These are phyloP conservation scores for Eutypa lata DNA, from an alignment of 2,329 filamentous ascomycete genomes.

Conservation along the genomic window DNA sequence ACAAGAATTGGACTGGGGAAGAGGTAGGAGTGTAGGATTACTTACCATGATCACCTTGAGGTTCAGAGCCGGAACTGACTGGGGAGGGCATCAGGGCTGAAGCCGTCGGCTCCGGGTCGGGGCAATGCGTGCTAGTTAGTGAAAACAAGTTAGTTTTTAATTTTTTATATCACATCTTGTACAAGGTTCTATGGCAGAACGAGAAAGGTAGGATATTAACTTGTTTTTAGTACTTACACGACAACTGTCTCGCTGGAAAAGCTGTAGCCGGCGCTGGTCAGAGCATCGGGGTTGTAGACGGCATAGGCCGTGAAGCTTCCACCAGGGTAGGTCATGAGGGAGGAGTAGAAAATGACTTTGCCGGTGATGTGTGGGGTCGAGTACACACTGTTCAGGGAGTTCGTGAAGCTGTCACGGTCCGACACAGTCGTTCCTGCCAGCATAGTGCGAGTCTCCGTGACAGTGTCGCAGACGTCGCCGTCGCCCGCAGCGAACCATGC, in stretches of 20 bases:
- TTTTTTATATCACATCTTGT: too few species aligned
- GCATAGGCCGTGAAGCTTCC: conserved; percentile 18
- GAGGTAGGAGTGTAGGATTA: background rate
- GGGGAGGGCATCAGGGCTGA: conserved; percentile 7
- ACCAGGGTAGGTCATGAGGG: conserved; percentile 6
- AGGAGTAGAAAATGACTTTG: conserved; percentile 15
- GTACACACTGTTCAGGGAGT: conserved; percentile 17
- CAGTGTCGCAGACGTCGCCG: background rate
- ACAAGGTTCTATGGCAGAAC: too few species aligned
- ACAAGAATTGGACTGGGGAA: background rate
- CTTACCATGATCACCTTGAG: conserved; percentile 11
- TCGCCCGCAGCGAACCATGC: background rate
- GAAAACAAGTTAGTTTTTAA: too few species aligned
- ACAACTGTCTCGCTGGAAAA: conserved; percentile 10
- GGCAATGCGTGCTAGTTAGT: conserved; percentile 6
- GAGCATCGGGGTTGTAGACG: conserved; percentile 16
- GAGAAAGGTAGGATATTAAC: too few species aligned
- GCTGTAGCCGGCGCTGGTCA: conserved; percentile 17
- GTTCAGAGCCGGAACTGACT: conserved; percentile 8
- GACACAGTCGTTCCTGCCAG: conserved; percentile 13
- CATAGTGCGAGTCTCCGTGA: background rate
- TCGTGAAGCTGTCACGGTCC: conserved; percentile 12
- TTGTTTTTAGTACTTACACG: too few species aligned
- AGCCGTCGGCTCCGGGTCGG: conserved; percentile 2
- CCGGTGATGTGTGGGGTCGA: conserved; percentile 16